Conservation (phyloP, 2,329 filamentous ascomycete species). For the Sclerotinia trifoliorum region DNA sequence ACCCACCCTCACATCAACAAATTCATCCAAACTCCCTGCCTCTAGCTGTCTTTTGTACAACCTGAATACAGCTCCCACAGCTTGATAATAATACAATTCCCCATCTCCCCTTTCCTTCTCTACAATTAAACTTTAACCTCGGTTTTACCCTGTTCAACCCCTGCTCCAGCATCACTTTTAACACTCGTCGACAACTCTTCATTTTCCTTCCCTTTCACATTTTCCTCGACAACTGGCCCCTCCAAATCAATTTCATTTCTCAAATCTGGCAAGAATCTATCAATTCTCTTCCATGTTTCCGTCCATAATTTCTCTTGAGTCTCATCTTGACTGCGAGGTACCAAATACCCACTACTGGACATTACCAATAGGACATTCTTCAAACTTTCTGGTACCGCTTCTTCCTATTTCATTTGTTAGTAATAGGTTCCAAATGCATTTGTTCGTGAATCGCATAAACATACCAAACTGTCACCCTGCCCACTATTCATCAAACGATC, state of each 20-base stretch:
- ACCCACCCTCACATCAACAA: not conserved
- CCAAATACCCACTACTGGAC: slow-evolving; percentile 82
- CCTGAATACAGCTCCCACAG: not conserved
- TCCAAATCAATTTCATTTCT: slow-evolving; percentile 57
- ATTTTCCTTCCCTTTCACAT: not conserved
- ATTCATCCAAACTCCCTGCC: slow-evolving; percentile 6
- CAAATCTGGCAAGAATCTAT: slow-evolving; percentile 62
- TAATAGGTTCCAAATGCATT: slow-evolving; percentile 4
- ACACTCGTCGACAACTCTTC: not conserved
- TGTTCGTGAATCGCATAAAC: slow-evolving; percentile 40
- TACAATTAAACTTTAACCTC: not conserved
- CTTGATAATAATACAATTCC: slow-evolving; percentile 11
- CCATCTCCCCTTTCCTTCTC: not conserved
- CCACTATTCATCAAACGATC: slow-evolving; percentile 95
- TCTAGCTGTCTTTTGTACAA: slow-evolving; percentile 6
- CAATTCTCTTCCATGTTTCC: slow-evolving; percentile 65
- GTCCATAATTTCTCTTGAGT: slow-evolving; percentile 57
- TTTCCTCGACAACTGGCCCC: slow-evolving; percentile 1
- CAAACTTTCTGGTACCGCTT: slow-evolving; percentile 90
- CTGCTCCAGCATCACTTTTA: not conserved
- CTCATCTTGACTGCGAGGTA: slow-evolving; percentile 61
- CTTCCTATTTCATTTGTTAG: slow-evolving; percentile 58
- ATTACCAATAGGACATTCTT: slow-evolving; percentile 97
- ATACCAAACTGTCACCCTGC: slow-evolving; percentile 82
- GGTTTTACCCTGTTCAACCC: not conserved